Base-by-base conservation (phyloP, 2,329 filamentous ascomycete genomes). In the Amauroascus verrucosus region DNA sequence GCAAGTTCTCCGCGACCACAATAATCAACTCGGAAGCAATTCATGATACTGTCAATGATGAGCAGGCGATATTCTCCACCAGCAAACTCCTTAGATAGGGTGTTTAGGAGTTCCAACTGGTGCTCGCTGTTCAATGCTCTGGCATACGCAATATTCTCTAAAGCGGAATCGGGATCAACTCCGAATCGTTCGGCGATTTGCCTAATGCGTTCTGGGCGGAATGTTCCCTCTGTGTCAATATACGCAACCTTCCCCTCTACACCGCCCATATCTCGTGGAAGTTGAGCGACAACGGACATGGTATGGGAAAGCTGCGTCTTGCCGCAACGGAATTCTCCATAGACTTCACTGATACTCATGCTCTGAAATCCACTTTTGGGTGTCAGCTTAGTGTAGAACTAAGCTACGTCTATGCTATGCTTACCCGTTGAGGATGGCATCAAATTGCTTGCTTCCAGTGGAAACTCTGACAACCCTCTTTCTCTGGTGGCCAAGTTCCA, bases 261-360 rank as follows among this genome's bases (percentile, higher is more conserved):
- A 22, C 83, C 82, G 11, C 82, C 82, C 70, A 82, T 77, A 16
- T 82, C 78, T 62, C 75, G 65, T 2, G 68, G 66, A 16, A 77
- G 67, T 60, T 79, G 79, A 30, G 81, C 79, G 51, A 83, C 75
- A 33, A 85, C 82, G 40, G 80, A 80, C 75, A 85, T 80, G 4
- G 83, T 86, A 63, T 85, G 83, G 3, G 79, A 81, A 26, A 86
- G 71, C 64, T 86, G 83, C 16, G 82, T 85, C 69, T 86, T 86
- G 55, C 83, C 82, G 63, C 82, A 85, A 48, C 69, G 67, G 56
- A 71, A 71, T 57, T 71, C 68, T 20, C 67, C 69, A 54, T 69
- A 71, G 43, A 71, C 69, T 58, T 72, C 82, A 59, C 78, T 84
- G 64, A 85, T 83, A 62, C 81, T 84, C 78, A 82, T 81, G 41